Evolutionary conservation across 441 rosid species (phyloP).

Genomic region (Aleurites moluccanus): DNA sequence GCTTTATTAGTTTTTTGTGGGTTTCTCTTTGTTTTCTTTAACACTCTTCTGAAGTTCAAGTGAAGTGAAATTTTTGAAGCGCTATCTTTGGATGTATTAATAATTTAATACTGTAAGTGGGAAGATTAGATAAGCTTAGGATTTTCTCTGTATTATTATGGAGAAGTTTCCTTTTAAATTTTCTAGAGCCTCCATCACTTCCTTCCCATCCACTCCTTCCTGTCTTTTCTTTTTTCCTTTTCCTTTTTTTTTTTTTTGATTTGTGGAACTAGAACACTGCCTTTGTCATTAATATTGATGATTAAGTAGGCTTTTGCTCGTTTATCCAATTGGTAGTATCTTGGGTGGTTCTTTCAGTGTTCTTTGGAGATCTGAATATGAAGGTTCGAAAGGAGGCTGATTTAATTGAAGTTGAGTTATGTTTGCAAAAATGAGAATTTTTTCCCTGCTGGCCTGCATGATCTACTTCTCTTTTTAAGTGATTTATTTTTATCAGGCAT

Average conservation of each 20-base stretch:
- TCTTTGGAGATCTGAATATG: not conserved
- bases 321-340: not conserved
- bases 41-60: not conserved
- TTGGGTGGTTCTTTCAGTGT: not conserved
- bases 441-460: not conserved
- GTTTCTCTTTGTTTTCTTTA: not conserved
- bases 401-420: not conserved
- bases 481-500: not conserved
- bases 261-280: not conserved
- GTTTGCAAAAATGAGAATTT: not conserved
- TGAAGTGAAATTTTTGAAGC: not conserved
- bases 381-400: not conserved
- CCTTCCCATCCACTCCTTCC: not conserved
- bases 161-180: not conserved
- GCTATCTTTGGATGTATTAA: not conserved
- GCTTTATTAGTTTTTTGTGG: not conserved
- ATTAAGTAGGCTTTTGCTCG: not conserved
- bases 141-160: not conserved
- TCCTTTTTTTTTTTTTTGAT: not conserved
- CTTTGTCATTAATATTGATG: not conserved
- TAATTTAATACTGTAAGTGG: slow-evolving; percentile 8
- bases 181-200: not conserved
- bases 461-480: not conserved
- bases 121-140: not conserved
- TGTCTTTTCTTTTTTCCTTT: not conserved